These are phyloP conservation scores for Cryptococcus sp. DNA, from an alignment of 1,284 basidiomycete genomes.

Conservation along the genomic window DNA sequence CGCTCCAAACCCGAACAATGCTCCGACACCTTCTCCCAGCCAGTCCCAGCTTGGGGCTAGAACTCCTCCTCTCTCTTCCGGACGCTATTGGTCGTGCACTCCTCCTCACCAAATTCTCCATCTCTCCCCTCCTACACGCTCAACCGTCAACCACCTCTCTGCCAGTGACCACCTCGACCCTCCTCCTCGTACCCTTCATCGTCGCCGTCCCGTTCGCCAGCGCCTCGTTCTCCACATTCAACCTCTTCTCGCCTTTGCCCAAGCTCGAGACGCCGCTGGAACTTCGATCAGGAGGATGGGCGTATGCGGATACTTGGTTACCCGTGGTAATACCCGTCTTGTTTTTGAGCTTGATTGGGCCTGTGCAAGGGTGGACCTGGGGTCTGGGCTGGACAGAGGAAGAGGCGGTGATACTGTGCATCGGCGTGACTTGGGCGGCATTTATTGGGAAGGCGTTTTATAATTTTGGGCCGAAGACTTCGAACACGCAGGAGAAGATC, in stretches of 20 bases:
- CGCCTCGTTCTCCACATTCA: conserved; percentile 32
- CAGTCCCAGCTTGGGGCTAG: conserved; percentile 26
- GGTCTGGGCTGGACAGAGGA: conserved; percentile 25
- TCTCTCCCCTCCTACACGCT: conserved; percentile 32
- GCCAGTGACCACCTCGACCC: conserved; percentile 31
- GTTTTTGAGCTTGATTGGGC: conserved; percentile 36
- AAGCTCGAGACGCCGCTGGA: conserved; percentile 36
- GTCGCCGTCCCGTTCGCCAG: conserved; percentile 41
- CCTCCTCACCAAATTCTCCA: conserved; percentile 41
- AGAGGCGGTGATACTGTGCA: conserved; percentile 33
- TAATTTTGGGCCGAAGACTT: conserved; percentile 27
- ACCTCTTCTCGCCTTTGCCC: conserved; percentile 35
- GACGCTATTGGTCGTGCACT: conserved; percentile 45
- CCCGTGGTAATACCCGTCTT: conserved; percentile 34
- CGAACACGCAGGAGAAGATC: conserved; percentile 16
- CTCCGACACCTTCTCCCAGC: conserved; percentile 30
- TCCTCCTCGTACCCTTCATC: conserved; percentile 43
- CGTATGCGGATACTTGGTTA: conserved; percentile 39
- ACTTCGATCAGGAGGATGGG: conserved; percentile 40
- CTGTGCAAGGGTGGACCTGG: conserved; percentile 32
- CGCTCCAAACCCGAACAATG: conserved; percentile 38
- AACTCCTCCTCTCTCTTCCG: conserved; percentile 33
- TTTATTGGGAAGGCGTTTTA: conserved; percentile 32
- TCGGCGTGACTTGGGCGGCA: conserved; percentile 16
- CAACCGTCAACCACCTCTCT: conserved; percentile 16